Base-by-base conservation (phyloP, 2,329 filamentous ascomycete species). In the Microsporum audouinii region DNA sequence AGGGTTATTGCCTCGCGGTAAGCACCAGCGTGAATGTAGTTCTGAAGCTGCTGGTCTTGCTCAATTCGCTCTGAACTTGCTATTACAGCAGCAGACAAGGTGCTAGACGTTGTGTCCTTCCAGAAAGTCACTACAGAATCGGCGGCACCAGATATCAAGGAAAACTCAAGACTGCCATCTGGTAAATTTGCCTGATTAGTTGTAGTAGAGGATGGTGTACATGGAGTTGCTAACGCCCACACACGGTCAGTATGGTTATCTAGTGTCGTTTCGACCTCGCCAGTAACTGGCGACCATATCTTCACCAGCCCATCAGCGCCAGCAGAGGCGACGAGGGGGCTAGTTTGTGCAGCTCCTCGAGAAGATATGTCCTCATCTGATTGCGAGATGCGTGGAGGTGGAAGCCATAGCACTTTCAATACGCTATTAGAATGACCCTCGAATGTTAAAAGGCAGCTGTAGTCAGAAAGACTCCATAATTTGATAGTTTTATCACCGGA, bases 171-270 rank as follows among this genome's bases (percentile, higher is more conserved):
- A 59, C 65, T 68, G 67, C 68, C 63, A n/a, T 69, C 70, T 45
- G 70, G 66, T 14, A 70, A 67, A 41, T 69, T 68, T 31, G 66
- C 64, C 63, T 71, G 70, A 36, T 67, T 65, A 45, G 72, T 67
- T 41, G 66, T 64, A 51, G 70, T 69, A 29, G 69, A 70, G 34
- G 72, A 71, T 10, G 71, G 73, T 6, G 73, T 69, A 2, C 69
- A 79, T 70, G 53, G 87, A 80, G 71, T 92, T 82, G 89, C 84
- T 17, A 97, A 78, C 0, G 91, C 91, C 91, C 91, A 96, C 0
- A 97, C 91, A 61, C 94, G 85, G 75, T 99, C 94, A 68, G 91
- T 91, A 73, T 99, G 94, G 75, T 97, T 97, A 75, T 99, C 94
- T 3, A 99, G 81, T 0, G 94, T 99, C 65, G 88, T 88, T 66